Evolutionary conservation across 257 asterid genomes (phyloP), one percentile per base, ranked within the genome.

Genomic region (Solanum piurae): DNA sequence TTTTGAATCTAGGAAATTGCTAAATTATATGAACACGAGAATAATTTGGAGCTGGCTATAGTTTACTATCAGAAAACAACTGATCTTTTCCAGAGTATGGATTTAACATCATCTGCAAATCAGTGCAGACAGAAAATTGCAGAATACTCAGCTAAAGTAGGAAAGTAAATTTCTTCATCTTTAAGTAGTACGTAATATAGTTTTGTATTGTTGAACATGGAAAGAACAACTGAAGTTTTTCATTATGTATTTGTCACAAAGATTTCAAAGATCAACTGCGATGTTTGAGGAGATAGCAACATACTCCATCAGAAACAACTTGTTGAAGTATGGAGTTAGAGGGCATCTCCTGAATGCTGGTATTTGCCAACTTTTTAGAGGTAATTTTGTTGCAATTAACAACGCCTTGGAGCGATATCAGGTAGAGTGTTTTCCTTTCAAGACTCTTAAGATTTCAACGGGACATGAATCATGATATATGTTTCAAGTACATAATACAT

Each of bases 331-430:
- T 46, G 55, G 20, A 46, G 98, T 93, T 83, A 95, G 92, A 91
- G 98, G 98, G 82, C 98, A 95, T 92, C 98, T 96, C 86, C 99
- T 96, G n/a, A 94, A 96, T 94, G 98, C 99, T 91, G 99, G 99
- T 60, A 93, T 96, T 87, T 96, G 98, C 91, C 98, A 96, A 91
- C 97, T 95, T 44, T 95, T 97, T 91, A 95, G 90, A 89, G 96
- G 94, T 79, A 95, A 96, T 92, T 93, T 92, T 90, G 94, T 96
- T 89, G 98, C 98, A 16, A 94, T 96, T 87, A 92, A 86, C 89
- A 94, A 95, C 69, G 95, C 98, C 44, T 87, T 96, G 88, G 98
- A 94, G 91, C 90, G 87, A 87, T 96, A 95, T 89, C 95, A 96
- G 98, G 99, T 86, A 44, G 52, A 12, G 16, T 44, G 2, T 44